Percentiles rank a stretch among this genome's conserved stretches.
These are phyloP conservation scores for Histomonas meleagridis DNA, from an alignment of 208 protist genomes.

Conservation along the genomic window DNA sequence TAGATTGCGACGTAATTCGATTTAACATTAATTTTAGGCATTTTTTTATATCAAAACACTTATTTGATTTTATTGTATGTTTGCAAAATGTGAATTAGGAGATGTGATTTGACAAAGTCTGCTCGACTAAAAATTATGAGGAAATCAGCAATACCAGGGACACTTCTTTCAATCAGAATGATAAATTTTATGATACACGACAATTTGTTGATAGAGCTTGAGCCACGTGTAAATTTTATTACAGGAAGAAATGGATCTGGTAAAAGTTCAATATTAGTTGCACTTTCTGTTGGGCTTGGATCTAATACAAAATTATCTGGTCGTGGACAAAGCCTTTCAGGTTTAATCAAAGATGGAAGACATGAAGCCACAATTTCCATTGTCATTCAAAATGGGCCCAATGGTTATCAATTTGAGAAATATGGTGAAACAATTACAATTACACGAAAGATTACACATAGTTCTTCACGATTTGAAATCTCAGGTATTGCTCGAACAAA, in stretches of 20 bases:
- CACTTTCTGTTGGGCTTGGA: slow-evolving; percentile 29
- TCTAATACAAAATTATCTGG: background rate
- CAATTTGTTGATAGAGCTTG: background rate
- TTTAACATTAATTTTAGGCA: too few species aligned
- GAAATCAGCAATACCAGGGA: background rate
- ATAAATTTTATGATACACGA: slow-evolving; percentile 21
- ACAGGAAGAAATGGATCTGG: slow-evolving; percentile 28
- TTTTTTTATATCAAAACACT: too few species aligned
- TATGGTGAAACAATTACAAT: background rate
- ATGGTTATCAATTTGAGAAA: background rate
- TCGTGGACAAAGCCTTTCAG: background rate
- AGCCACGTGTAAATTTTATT: slow-evolving; percentile 17
- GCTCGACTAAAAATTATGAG: too few species aligned
- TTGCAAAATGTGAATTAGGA: too few species aligned
- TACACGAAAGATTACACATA: background rate
- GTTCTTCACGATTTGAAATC: background rate
- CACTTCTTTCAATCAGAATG: background rate
- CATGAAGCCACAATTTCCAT: slow-evolving; percentile 12
- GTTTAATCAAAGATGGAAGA: slow-evolving; percentile 10
- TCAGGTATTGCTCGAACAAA: background rate
- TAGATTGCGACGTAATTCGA: too few species aligned
- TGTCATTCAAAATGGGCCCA: background rate
- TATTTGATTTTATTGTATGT: too few species aligned
- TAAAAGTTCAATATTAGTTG: slow-evolving; percentile 23
- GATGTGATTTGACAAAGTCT: too few species aligned